phyloP scores from a whole-genome alignment of 2,329 filamentous ascomycete species.

The Penicillium sp. region DNA sequence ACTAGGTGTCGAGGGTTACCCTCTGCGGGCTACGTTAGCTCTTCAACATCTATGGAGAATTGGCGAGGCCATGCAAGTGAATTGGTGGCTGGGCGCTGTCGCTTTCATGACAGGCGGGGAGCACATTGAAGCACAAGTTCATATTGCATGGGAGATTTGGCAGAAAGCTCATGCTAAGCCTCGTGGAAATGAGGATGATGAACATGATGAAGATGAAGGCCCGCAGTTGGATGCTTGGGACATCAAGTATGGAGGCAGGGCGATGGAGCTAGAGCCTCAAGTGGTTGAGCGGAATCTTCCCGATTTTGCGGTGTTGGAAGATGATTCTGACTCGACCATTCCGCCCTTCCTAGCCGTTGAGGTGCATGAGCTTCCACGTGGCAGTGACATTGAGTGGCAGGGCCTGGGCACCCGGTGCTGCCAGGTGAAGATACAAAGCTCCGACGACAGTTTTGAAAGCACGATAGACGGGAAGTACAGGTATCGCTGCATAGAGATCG shows the following conservation, averaged over 20 bases:
- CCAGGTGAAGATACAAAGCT: constrained; percentile 18
- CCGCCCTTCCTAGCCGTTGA: constrained; percentile 71
- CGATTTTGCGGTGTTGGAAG: constrained; percentile 23
- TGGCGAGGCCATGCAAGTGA: constrained; percentile 62
- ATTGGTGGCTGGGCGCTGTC: constrained; percentile 69
- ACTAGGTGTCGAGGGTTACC: constrained; percentile 37
- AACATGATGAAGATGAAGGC: constrained; percentile 47
- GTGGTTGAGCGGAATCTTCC: constrained; percentile 18
- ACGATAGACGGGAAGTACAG: constrained; percentile 19
- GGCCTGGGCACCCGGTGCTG: constrained; percentile 53
- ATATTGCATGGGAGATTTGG: constrained; percentile 44
- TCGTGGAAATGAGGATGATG: constrained; percentile 13
- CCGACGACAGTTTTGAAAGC: constrained; percentile 17
- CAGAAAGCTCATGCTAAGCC: constrained; percentile 28
- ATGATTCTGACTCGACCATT: constrained; percentile 24
- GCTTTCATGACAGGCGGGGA: constrained; percentile 60
- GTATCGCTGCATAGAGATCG: constrained; percentile 30
- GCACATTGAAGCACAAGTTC: constrained; percentile 30
- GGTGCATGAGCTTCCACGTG: constrained; percentile 69
- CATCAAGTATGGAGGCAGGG: constrained; percentile 52
- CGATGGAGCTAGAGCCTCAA: constrained; percentile 30
- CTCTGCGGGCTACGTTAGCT: constrained; percentile 61
- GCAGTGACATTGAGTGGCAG: constrained; percentile 77
- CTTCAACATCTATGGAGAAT: constrained; percentile 89
- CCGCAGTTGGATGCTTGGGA: constrained; percentile 44